Conservation (phyloP, 352 stramenopile species). For the Thraustochytrium sp. region DNA sequence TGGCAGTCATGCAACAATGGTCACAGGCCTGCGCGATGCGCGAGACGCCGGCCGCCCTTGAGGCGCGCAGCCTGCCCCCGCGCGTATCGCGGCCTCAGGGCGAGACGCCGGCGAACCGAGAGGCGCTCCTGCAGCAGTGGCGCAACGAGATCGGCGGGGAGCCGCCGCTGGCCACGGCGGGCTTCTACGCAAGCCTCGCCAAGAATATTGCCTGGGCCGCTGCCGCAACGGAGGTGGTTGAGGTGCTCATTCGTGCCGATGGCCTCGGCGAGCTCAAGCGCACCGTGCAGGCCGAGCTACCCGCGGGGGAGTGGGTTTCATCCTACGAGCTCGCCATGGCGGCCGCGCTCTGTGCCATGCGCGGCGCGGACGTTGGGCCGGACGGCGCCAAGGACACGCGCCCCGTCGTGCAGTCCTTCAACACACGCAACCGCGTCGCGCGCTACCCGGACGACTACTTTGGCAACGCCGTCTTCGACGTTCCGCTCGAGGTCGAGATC, state of each 20-base stretch:
- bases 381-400: neutral
- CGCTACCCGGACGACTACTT: neutral
- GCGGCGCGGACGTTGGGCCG: neutral
- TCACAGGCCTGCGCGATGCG: neutral
- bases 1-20: neutral
- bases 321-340: neutral
- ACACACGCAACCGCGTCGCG: neutral
- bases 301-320: neutral
- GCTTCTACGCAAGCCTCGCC: neutral
- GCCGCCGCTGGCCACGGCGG: neutral
- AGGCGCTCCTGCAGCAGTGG: neutral
- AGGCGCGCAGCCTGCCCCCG: neutral
- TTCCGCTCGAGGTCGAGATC: neutral
- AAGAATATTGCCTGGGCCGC: neutral
- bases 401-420: neutral
- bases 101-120: neutral
- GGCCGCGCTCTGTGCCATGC: neutral
- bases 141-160: neutral
- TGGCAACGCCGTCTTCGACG: conserved; percentile 11
- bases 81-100: neutral
- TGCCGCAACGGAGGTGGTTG: neutral
- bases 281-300: neutral
- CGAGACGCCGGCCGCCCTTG: neutral
- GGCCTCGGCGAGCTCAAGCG: neutral
- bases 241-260: neutral